Conservation (phyloP, 768 basidiomycete genomes). For the Naganishia onofrii region DNA sequence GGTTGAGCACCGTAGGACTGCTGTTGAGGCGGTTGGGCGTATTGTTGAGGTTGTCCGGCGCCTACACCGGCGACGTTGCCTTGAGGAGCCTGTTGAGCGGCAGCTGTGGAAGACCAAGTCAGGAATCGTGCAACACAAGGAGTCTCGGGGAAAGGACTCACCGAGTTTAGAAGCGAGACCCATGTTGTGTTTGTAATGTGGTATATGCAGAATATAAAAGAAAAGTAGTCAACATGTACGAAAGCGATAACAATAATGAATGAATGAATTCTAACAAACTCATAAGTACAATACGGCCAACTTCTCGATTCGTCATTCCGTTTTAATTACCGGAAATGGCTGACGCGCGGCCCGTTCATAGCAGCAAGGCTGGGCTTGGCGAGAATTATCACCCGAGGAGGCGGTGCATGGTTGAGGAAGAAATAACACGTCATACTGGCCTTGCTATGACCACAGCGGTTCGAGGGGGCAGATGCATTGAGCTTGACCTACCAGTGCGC, state of each 20-base stretch:
- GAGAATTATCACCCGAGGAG: background rate
- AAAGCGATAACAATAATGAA: background rate
- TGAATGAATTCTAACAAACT: background rate
- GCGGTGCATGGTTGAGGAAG: conserved; percentile 4
- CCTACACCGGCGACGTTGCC: conserved; percentile 24
- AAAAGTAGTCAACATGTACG: background rate
- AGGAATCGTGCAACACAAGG: background rate
- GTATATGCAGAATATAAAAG: no score
- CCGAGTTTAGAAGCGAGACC: conserved; percentile 31
- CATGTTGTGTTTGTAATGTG: conserved; percentile 4
- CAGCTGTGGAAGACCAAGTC: background rate
- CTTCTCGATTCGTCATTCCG: conserved; percentile 8
- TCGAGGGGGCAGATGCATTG: no score
- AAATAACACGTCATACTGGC: no score
- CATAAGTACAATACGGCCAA: background rate
- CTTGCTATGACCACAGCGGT: no score
- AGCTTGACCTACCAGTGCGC: no score
- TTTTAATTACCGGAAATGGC: conserved; percentile 25
- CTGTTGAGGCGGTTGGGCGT: conserved; percentile 24
- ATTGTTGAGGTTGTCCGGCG: conserved; percentile 19
- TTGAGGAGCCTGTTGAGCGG: conserved; percentile 11
- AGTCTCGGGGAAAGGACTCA: background rate
- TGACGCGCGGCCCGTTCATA: background rate
- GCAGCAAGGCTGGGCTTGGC: no score
- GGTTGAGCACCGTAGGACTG: conserved; percentile 13